These are phyloP conservation scores for Nicotiana knightiana DNA, from an alignment of 257 asterid genomes.

Conservation along the genomic window DNA sequence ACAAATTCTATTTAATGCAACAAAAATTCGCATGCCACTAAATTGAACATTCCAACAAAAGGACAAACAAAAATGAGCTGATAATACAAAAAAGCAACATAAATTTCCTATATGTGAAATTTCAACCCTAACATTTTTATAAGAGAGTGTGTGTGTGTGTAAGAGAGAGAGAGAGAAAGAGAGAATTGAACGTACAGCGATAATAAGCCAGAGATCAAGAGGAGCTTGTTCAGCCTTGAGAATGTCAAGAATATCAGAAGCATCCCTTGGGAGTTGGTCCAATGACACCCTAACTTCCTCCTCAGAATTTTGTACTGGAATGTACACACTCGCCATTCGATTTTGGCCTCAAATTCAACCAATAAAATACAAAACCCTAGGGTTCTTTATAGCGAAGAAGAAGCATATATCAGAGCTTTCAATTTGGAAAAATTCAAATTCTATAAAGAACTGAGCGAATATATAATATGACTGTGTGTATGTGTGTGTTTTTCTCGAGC, in stretches of 20 bases:
- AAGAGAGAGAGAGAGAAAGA: no score
- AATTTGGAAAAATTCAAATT: not conserved
- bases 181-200: constrained; percentile 49
- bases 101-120: not conserved
- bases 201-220: constrained; percentile 92
- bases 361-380: constrained; percentile 7
- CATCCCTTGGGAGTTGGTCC: constrained; percentile 97
- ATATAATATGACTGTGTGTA: not conserved
- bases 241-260: constrained; percentile 93
- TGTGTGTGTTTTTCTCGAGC: not conserved
- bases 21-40: not conserved
- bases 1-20: not conserved
- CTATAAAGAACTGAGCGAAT: not conserved
- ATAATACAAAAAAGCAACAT: not conserved
- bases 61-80: not conserved
- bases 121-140: not conserved
- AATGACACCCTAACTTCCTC: constrained; percentile 94
- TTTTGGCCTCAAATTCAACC: not conserved
- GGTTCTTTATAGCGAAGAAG: not conserved
- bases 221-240: constrained; percentile 99
- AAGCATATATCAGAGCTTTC: not conserved
- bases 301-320: constrained; percentile 94
- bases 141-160: not conserved
- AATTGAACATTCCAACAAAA: not conserved
- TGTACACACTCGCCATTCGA: constrained; percentile 65